Conservation (phyloP, 2,329 filamentous ascomycete species). For the Colletotrichum sp. region DNA sequence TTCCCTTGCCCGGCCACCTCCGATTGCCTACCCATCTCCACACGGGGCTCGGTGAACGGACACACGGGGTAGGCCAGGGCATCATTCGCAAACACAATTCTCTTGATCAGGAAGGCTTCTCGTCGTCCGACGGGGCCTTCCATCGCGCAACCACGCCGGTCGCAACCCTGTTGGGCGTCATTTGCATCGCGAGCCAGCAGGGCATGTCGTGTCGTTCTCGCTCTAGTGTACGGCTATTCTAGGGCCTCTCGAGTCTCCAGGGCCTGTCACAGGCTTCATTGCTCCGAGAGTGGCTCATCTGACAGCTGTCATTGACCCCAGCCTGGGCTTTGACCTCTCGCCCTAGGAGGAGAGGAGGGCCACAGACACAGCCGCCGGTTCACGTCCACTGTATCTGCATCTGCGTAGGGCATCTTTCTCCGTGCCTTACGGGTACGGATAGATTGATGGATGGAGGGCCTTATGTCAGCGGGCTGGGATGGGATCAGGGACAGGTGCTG, state of each 20-base stretch:
- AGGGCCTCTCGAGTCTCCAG: background rate
- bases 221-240: background rate
- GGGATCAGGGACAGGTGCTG: background rate
- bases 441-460: background rate
- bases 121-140: background rate
- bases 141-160: background rate
- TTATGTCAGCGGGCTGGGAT: background rate
- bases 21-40: constrained; percentile 3
- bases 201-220: background rate
- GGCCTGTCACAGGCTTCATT: background rate
- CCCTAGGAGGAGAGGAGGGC: background rate
- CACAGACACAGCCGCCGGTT: background rate
- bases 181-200: background rate
- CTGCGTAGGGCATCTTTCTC: background rate
- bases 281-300: constrained; percentile 4
- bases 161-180: background rate
- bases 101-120: background rate
- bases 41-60: background rate
- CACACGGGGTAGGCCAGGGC: background rate
- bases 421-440: background rate
- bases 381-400: background rate
- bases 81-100: background rate
- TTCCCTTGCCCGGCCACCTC: constrained; percentile 5
- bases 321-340: background rate
- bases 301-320: constrained; percentile 7